Evolutionary conservation across 2,329 filamentous ascomycete genomes (phyloP).

Genomic region (Colletotrichum sp.): DNA sequence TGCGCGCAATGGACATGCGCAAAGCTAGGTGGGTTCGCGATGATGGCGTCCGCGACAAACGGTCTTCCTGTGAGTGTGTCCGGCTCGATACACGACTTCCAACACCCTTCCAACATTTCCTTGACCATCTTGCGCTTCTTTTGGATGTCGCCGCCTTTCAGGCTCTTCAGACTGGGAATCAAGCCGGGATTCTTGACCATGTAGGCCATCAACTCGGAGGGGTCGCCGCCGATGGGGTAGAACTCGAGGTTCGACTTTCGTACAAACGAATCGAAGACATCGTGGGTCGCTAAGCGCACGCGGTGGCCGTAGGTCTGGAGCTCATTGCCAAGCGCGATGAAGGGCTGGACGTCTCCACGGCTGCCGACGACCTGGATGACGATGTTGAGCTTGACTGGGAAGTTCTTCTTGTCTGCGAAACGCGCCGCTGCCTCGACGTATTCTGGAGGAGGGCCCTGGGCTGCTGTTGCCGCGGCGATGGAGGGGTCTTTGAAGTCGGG

Average conservation of each 20-base stretch:
- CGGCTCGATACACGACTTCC: conserved; percentile 28
- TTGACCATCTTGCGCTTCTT: conserved; percentile 28
- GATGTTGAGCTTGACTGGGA: conserved; percentile 44
- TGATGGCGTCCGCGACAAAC: conserved; percentile 55
- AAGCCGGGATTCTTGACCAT: conserved; percentile 34
- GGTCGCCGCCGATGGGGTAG: conserved; percentile 59
- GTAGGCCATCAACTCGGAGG: conserved; percentile 42
- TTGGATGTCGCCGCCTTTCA: conserved; percentile 30
- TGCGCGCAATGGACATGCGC: conserved; percentile 54
- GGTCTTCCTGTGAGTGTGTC: conserved; percentile 27
- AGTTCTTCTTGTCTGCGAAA: not conserved
- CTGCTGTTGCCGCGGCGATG: not conserved
- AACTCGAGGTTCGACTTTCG: conserved; percentile 53
- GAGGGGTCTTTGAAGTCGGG: conserved; percentile 11
- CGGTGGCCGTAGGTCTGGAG: conserved; percentile 53
- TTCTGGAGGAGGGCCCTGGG: not conserved
- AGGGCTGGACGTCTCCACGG: conserved; percentile 61
- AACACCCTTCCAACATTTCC: conserved; percentile 28
- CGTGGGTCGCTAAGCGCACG: conserved; percentile 56
- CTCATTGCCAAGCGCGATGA: conserved; percentile 55
- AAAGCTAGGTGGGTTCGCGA: conserved; percentile 56
- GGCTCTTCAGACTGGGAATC: conserved; percentile 29
- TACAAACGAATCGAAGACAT: conserved; percentile 54
- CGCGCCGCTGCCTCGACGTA: conserved; percentile 8
- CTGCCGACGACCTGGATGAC: conserved; percentile 60